Evolutionary conservation across 345 rosid species (phyloP), one percentile per base, ranked within the genome.

Genomic region (Lumnitzera racemosa): DNA sequence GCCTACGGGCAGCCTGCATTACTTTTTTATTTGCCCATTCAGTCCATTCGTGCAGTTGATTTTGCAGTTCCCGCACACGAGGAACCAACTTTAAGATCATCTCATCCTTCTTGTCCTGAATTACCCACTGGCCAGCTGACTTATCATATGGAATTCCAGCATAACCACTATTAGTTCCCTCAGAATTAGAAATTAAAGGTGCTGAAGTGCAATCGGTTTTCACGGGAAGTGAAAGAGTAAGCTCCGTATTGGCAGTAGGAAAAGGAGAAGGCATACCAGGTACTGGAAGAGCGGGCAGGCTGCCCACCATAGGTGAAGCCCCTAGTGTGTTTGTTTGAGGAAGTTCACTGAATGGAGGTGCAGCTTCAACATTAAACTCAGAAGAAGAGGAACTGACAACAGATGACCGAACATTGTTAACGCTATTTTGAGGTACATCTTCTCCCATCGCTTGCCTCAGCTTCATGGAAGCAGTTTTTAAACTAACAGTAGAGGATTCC

Each of bases 11-110:
- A 58, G 96, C 98, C 76, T 92, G 96, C 88, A 85, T 92, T 51
- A 92, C 96, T 80, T 92, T 92, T 80, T 89, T 87, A 71, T 89
- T 87, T 46, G 94, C 89, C 98, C 98, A 92, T 20, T 92, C 91
- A 14, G 89, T 87, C 96, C 98, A 92, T 67, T 80, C 89, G 67
- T 89, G 92, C 31, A 89, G 75, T 68, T 87, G 96, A 73, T 77
- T 85, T 62, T 83, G 80, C 59, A 83, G 64, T 57, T 81, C 82
- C 51, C 36, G 76, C 64, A 70, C 69, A 65, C 73, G 75, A 1
- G 89, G 81, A 48, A 78, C 75, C 15, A 86, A 79, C 76, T 75
- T 80, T 53, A 81, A 49, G 68, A 86, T 72, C 72, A 70, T 63
- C 67, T 80, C 84, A 58, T 81, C 94, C 69, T 75, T 86, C 72